A percentile compares a stretch with the other conserved stretches of the same genome.
phyloP scores from a whole-genome alignment of 2,329 filamentous ascomycete genomes.

The Aspergillus japonicus region DNA sequence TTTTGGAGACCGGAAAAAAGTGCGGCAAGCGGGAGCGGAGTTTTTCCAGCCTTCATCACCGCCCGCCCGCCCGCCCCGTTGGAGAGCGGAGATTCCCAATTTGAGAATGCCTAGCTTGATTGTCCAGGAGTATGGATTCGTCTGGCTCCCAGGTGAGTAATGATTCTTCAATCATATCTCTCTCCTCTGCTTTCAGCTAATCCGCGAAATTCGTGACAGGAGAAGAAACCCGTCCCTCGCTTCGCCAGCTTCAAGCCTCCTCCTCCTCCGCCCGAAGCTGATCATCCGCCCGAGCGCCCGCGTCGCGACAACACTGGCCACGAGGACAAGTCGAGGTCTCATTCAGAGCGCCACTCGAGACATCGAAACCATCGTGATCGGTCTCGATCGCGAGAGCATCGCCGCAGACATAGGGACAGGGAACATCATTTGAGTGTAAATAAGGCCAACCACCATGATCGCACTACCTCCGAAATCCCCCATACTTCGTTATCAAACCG shows the following conservation, averaged over 20 bases:
- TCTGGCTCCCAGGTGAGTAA: slow-evolving; percentile 34
- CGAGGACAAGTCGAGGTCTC: slow-evolving; percentile 25
- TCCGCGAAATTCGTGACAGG: slow-evolving; percentile 20
- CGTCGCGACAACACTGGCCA: slow-evolving; percentile 20
- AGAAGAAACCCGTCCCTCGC: slow-evolving; percentile 58
- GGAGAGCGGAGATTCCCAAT: slow-evolving; percentile 11
- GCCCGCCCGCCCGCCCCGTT: slow-evolving; percentile 11
- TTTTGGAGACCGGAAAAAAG: slow-evolving; percentile 27
- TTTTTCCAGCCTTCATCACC: slow-evolving; percentile 24
- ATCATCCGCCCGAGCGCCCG: slow-evolving; percentile 21
- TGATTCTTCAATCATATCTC: neutral
- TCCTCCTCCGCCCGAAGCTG: slow-evolving; percentile 29
- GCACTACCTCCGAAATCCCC: slow-evolving; percentile 4
- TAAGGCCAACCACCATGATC: slow-evolving; percentile 14
- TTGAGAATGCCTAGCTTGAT: slow-evolving; percentile 14
- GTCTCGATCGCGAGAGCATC: slow-evolving; percentile 23
- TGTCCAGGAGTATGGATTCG: slow-evolving; percentile 37
- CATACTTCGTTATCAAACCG: slow-evolving; percentile 7
- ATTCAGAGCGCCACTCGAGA: slow-evolving; percentile 19
- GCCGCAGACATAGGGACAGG: slow-evolving; percentile 14
- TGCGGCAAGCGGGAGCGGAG: slow-evolving; percentile 24
- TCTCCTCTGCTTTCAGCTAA: neutral
- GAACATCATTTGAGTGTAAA: slow-evolving; percentile 14
- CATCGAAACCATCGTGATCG: slow-evolving; percentile 26
- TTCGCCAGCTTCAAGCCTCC: slow-evolving; percentile 71